Conservation (phyloP, 1,284 basidiomycete genomes). For the Trametes sp. region DNA sequence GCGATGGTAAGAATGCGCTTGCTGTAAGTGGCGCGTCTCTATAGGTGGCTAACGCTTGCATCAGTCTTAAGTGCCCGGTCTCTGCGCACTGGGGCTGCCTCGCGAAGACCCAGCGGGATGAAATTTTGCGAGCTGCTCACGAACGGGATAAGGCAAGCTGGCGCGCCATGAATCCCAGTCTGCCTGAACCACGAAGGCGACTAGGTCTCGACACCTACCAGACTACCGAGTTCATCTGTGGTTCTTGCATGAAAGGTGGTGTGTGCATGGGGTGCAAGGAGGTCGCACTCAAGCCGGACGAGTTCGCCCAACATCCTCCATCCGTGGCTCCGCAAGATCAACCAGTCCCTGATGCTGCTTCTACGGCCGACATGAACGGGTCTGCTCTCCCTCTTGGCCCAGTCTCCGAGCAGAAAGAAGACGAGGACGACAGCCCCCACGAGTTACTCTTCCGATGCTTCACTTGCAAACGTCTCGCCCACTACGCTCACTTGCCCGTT, state of each 20-base stretch:
- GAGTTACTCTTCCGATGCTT: conserved; percentile 81
- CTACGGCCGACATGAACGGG: conserved; percentile 17
- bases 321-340: conserved; percentile 26
- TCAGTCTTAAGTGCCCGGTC: conserved; percentile 79
- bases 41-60: neutral
- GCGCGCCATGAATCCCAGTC: conserved; percentile 35
- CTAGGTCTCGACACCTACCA: conserved; percentile 60
- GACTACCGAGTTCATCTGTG: conserved; percentile 81
- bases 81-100: conserved; percentile 85
- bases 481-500: conserved; percentile 78
- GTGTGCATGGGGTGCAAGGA: conserved; percentile 82
- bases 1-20: conserved; percentile 65
- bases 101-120: conserved; percentile 67
- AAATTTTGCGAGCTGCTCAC: conserved; percentile 72
- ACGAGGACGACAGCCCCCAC: conserved; percentile 36
- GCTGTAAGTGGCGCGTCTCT: conserved; percentile 1
- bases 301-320: conserved; percentile 18
- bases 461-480: conserved; percentile 80
- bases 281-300: conserved; percentile 57
- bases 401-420: conserved; percentile 11
- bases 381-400: conserved; percentile 3
- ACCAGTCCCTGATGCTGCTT: neutral
- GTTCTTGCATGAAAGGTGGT: conserved; percentile 76
- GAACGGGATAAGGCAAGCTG: conserved; percentile 56
- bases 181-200: conserved; percentile 46